A percentile compares a stretch with the other conserved stretches of the same genome.
phyloP scores from a whole-genome alignment of 2,329 filamentous ascomycete species.

The Arachnopeziza araneosa region DNA sequence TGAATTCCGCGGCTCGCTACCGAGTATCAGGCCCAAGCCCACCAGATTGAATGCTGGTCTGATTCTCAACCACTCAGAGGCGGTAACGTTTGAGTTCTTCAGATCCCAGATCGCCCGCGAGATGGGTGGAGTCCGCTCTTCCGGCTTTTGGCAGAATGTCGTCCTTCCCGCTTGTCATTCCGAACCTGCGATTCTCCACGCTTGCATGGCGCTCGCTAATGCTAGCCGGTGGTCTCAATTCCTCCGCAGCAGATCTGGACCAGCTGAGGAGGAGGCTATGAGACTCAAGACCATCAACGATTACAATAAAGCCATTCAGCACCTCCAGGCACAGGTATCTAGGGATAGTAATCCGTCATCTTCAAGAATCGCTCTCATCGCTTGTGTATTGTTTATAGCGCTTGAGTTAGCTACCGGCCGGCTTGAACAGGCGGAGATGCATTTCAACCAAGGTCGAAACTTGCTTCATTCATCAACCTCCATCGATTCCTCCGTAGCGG shows the following conservation, averaged over 20 bases:
- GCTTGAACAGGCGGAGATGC: neutral
- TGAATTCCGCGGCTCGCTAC: neutral
- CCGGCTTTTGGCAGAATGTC: neutral
- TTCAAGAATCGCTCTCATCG: neutral
- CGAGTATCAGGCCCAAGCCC: neutral
- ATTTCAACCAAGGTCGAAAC: neutral
- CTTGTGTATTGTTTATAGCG: neutral
- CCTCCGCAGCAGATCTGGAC: neutral
- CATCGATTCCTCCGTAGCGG: neutral
- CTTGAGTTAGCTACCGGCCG: neutral
- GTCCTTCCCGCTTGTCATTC: constrained; percentile 1
- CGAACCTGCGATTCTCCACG: constrained; percentile 1
- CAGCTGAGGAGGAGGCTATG: neutral
- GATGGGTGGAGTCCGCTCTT: neutral
- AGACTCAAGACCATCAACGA: neutral
- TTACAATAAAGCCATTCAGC: constrained; percentile 2
- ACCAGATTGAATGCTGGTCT: neutral
- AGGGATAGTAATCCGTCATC: neutral
- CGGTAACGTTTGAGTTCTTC: neutral
- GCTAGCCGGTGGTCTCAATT: neutral
- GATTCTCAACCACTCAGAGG: neutral
- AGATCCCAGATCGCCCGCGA: neutral
- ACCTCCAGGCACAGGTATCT: neutral
- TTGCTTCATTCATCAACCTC: neutral
- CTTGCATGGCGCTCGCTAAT: neutral